Evolutionary conservation across 805 yeast species (phyloP).

Genomic region (Candida golubevii): DNA sequence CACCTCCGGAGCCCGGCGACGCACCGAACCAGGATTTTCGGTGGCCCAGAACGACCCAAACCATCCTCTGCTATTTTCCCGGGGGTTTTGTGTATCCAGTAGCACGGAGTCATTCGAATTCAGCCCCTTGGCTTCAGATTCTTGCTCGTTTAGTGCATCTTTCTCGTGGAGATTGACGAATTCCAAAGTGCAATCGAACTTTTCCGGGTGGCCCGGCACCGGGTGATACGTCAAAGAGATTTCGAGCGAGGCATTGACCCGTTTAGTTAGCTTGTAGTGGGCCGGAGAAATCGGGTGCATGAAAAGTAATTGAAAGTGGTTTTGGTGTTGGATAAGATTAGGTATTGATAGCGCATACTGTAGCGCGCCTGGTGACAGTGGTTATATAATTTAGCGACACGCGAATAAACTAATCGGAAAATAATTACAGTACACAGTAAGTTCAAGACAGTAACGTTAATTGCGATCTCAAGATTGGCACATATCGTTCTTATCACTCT

Average conservation of each 20-base stretch:
- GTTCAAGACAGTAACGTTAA: no score
- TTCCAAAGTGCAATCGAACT: slow-evolving; percentile 11
- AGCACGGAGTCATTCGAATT: background rate
- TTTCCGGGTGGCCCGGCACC: slow-evolving; percentile 5
- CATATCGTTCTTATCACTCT: no score
- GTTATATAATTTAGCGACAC: background rate
- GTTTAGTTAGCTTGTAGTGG: slow-evolving; percentile 3
- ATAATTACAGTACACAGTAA: background rate
- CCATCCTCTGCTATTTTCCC: slow-evolving; percentile 5
- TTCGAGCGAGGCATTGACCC: slow-evolving; percentile 3
- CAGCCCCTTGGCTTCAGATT: background rate
- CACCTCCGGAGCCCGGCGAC: slow-evolving; percentile 3
- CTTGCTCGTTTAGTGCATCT: background rate
- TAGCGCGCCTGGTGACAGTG: no score
- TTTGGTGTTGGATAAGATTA: background rate
- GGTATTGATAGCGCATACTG: no score
- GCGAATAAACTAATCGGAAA: background rate
- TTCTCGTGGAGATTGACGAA: slow-evolving; percentile 2
- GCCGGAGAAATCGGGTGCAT: slow-evolving; percentile 4
- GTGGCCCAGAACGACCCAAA: slow-evolving; percentile 10
- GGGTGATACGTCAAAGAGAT: slow-evolving; percentile 7
- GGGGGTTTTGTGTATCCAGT: background rate
- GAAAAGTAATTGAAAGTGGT: background rate
- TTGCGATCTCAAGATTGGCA: no score
- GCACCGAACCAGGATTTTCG: slow-evolving; percentile 2